phyloP scores from a whole-genome alignment of 140 eudicot genomes.

The Senecio squalidus region DNA sequence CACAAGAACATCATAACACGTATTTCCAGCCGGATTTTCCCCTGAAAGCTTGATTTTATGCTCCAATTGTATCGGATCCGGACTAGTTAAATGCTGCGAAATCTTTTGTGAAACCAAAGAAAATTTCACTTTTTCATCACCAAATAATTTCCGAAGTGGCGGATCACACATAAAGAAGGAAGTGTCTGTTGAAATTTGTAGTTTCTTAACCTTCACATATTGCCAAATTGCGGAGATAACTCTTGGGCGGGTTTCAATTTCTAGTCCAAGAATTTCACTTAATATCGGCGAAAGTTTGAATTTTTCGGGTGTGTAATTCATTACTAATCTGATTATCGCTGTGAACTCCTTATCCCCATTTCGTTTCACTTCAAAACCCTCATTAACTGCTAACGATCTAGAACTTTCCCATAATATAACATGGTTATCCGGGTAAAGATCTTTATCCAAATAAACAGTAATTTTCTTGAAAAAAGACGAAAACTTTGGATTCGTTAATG shows the following conservation, averaged over 20 bases:
- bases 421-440: conserved; percentile 81
- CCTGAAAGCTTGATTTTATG: conserved; percentile 84
- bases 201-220: conserved; percentile 62
- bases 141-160: conserved; percentile 68
- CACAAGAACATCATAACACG: conserved; percentile 83
- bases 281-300: conserved; percentile 70
- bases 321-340: conserved; percentile 67
- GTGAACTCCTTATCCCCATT: conserved; percentile 87
- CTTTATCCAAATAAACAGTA: conserved; percentile 80
- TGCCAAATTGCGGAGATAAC: conserved; percentile 84
- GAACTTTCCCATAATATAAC: conserved; percentile 88
- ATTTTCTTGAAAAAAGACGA: conserved; percentile 83
- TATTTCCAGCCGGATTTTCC: conserved; percentile 47
- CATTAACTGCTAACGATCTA: conserved; percentile 59
- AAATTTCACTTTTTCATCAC: conserved; percentile 81
- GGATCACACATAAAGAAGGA: conserved; percentile 78
- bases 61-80: conserved; percentile 87
- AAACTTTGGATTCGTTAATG: conserved; percentile 51
- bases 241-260: conserved; percentile 78
- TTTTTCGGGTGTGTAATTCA: conserved; percentile 82
- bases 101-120: conserved; percentile 61
- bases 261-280: conserved; percentile 72
- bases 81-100: conserved; percentile 58
- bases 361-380: conserved; percentile 90
- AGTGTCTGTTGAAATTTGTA: conserved; percentile 68